Evolutionary conservation across 106 monocot species (phyloP), one percentile per base, ranked within the genome.

Genomic region (Acorus gramineus): DNA sequence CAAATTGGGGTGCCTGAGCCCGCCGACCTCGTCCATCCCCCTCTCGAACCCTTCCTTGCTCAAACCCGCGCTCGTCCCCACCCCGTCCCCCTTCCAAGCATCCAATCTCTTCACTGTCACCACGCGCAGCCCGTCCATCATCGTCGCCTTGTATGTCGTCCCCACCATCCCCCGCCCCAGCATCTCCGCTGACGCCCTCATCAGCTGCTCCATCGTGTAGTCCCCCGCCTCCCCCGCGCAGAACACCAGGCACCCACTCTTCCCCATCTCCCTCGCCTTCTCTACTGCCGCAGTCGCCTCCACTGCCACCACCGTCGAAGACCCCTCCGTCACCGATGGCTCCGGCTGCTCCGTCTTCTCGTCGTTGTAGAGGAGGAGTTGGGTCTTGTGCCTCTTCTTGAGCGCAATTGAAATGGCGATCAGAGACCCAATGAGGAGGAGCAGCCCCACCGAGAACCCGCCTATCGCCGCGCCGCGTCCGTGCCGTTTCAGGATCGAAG

Each of bases 111-210:
- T 90, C 57, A 87, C 90, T 2, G 68, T 69, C 7, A 90, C 77
- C 5, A 77, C 74, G 28, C 28, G 28, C 56, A 86, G 43, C 45
- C 77, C 51, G 44, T 63, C 69, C 44, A 76, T 80, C 43, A 95
- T 42, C 71, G 76, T 82, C 0, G 90, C 94, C 78, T 86, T 87
- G 66, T 90, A 90, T 0, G 93, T 89, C 7, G 73, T 80, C 56
- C 94, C 90, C 14, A 85, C 74, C 4, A 61, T 78, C 4, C 86
- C 94, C 48, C 81, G 73, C 49, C 94, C 90, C 53, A 95, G 66
- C 84, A 90, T 60, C 72, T 95, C 94, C 9, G 90, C 94, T 0
- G 94, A 90, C 48, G 79, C 90, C 60, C 80, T 57, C 90, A 90
- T 86, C 63, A 90, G 66, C 64, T 89, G 83, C 85, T 87, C 81